Base-by-base conservation (phyloP, 164 flowering plant species). In the Kingdonia uniflora region DNA sequence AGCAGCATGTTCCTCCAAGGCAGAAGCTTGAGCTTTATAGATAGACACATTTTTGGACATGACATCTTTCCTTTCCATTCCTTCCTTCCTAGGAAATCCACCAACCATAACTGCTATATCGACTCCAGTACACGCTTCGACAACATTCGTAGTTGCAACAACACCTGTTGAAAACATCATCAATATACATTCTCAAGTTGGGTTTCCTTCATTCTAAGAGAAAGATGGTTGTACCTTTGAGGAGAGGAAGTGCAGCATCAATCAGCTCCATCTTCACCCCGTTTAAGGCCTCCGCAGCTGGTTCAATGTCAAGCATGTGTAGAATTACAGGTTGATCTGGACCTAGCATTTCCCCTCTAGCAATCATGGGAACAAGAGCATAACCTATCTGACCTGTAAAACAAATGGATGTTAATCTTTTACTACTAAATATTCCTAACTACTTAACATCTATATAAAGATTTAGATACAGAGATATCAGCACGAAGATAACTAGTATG, bases 1-100 rank as follows among this genome's bases (percentile, higher is more conserved):
- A 24, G 86, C 81, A 55, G 97, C 95, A 68, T 86, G 75, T 58
- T 77, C 56, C 73, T 84, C 90, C 56, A 86, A 56, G 1, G 94
- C 87, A 1, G 84, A 77, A 60, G 95, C 97, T 52, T 89, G 94
- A 51, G 74, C 78, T 68, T 80, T 84, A 74, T 86, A 84, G 41
- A 89, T 82, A 13, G 83, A 66, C 0, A 89, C 85, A 66, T 84
- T 89, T 49, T 69, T 77, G 15, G 87, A 74, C 88, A 89, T 84
- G 53, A 86, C 78, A 67, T 89, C 95, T 65, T 84, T 89, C 74
- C 95, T 80, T 51, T 84, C 95, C 95, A 84, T 82, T 17, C 92
- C 97, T 57, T 79, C 86, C 60, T 76, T 84, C 37, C 95, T 45
- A 0, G 88, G 86, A 58, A 84, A 77, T 22, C 95, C 97, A 52